Evolutionary conservation across 768 basidiomycete species (phyloP).

Genomic region (Auriscalpium orientale): DNA sequence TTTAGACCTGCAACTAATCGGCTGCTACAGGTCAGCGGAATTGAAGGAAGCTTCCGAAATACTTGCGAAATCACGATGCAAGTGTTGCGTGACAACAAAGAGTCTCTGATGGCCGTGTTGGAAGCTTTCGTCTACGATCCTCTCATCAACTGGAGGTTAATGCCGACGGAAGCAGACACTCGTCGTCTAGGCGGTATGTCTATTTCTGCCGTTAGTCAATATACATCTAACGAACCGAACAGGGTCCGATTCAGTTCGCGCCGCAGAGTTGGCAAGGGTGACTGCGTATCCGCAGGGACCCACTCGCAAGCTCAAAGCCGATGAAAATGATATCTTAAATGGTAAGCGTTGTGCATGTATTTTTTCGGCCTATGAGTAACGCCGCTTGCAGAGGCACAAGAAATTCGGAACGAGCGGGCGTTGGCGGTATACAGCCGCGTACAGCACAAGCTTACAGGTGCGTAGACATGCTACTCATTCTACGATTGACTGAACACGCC

Average conservation of each 20-base stretch:
- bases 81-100: constrained; percentile 93
- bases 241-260: constrained; percentile 44
- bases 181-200: constrained; percentile 58
- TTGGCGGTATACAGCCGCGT: constrained; percentile 91
- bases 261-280: constrained; percentile 56
- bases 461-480: constrained; percentile 12
- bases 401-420: constrained; percentile 87
- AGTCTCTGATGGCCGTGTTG: constrained; percentile 97
- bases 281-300: constrained; percentile 75
- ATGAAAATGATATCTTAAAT: constrained; percentile 91
- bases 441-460: constrained; percentile 89
- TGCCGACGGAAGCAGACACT: constrained; percentile 74
- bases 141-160: constrained; percentile 92
- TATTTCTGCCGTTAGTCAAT: neutral
- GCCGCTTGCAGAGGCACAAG: constrained; percentile 50
- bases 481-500: neutral
- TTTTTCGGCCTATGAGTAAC: neutral
- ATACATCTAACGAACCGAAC: constrained; percentile 18
- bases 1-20: neutral
- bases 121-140: constrained; percentile 99
- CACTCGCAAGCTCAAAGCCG: constrained; percentile 74
- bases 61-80: constrained; percentile 98
- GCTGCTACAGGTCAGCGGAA: constrained; percentile 76
- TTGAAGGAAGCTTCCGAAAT: constrained; percentile 93
- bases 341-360: constrained; percentile 38